These are phyloP conservation scores for Trametes elegans DNA, from an alignment of 768 basidiomycete species.

Conservation along the genomic window DNA sequence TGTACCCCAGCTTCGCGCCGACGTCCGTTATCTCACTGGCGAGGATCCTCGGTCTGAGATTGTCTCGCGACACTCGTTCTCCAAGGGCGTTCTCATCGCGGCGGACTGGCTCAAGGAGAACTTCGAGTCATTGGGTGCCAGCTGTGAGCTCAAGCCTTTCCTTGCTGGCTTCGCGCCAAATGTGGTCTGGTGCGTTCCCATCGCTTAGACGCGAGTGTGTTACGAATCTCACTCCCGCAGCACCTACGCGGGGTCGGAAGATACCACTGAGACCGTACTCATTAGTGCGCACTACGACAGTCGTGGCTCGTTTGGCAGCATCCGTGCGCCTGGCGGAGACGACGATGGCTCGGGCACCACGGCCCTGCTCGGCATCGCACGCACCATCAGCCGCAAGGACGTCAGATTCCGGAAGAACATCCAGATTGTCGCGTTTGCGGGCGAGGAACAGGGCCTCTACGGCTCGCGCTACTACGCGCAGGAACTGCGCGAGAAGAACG, in stretches of 20 bases:
- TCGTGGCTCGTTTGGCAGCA: slow-evolving; percentile 82
- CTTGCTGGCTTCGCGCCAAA: slow-evolving; percentile 78
- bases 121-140: slow-evolving; percentile 74
- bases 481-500: slow-evolving; percentile 56
- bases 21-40: slow-evolving; percentile 82
- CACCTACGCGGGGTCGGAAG: slow-evolving; percentile 51
- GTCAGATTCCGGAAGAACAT: slow-evolving; percentile 75
- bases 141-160: slow-evolving; percentile 68
- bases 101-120: slow-evolving; percentile 71
- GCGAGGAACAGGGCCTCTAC: slow-evolving; percentile 87
- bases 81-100: slow-evolving; percentile 59
- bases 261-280: slow-evolving; percentile 65
- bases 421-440: slow-evolving; percentile 81
- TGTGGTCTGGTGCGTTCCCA: slow-evolving; percentile 64
- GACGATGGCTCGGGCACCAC: slow-evolving; percentile 66
- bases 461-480: slow-evolving; percentile 81
- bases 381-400: slow-evolving; percentile 62
- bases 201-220: not conserved
- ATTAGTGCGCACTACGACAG: slow-evolving; percentile 90
- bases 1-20: slow-evolving; percentile 58
- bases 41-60: slow-evolving; percentile 76
- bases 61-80: slow-evolving; percentile 80
- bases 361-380: slow-evolving; percentile 78
- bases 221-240: slow-evolving; percentile 35
- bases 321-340: slow-evolving; percentile 63